Percentiles rank a stretch among this genome's conserved stretches.
These are phyloP conservation scores for Verticillium dahliae DNA, from an alignment of 2,329 filamentous ascomycete genomes.

Conservation along the genomic window DNA sequence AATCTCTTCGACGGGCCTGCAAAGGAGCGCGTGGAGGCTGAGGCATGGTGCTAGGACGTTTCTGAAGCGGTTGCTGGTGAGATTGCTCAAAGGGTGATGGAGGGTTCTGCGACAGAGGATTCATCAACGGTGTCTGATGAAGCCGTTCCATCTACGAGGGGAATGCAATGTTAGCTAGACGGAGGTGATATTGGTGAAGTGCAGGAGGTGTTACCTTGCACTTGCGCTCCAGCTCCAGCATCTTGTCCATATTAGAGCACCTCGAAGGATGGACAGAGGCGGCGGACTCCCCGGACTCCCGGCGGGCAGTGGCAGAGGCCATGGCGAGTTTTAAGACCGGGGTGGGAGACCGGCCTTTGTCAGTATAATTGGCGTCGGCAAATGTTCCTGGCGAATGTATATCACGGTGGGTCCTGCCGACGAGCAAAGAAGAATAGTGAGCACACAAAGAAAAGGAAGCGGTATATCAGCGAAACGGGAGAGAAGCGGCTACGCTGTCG, in stretches of 20 bases:
- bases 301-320: slow-evolving; percentile 2
- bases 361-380: background rate
- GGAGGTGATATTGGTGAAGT: background rate
- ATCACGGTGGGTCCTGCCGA: background rate
- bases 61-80: slow-evolving; percentile 7
- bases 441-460: background rate
- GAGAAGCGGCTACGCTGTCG: background rate
- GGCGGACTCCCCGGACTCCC: background rate
- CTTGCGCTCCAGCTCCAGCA: slow-evolving; percentile 54
- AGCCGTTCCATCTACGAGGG: slow-evolving; percentile 11
- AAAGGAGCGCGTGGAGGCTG: slow-evolving; percentile 5
- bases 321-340: background rate
- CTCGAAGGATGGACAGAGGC: background rate
- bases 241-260: slow-evolving; percentile 45
- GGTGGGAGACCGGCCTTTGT: background rate
- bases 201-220: slow-evolving; percentile 42
- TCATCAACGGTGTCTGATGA: slow-evolving; percentile 4
- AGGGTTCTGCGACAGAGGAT: slow-evolving; percentile 5
- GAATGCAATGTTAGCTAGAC: background rate
- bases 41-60: background rate
- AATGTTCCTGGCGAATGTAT: background rate
- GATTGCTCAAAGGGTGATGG: slow-evolving; percentile 9
- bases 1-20: slow-evolving; percentile 5
- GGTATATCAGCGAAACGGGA: background rate
- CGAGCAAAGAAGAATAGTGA: background rate